Base-by-base conservation (phyloP, 768 basidiomycete genomes). In the Lentinula sp. region DNA sequence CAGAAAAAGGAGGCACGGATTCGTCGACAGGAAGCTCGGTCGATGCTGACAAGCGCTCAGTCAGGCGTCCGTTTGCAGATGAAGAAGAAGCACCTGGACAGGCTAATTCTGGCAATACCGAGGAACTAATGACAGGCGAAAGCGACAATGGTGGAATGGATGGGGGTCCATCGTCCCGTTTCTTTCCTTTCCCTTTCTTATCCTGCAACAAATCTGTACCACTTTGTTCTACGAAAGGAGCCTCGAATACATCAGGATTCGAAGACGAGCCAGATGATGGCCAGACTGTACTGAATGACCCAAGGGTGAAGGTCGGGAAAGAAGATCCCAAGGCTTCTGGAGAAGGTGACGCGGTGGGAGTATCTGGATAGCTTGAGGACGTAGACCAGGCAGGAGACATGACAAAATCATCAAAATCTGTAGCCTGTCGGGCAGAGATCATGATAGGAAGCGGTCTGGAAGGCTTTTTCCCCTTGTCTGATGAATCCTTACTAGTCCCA, bases 91-190 rank as follows among this genome's bases (percentile, higher is more conserved):
- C 31, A 50, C 16, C 32, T 54, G 15, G 37, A 40, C 16, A 39
- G 21, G 18, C 4, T 13, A 39, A 21, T 43, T 28, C 55, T 7
- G 3, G 40, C 6, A 16, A 37, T 55, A 7, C 35, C 4, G 18
- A 18, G 13, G 53, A n/a, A n/a, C 8, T 18, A 2, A 5, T 21
- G 40, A 86, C 74, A 34, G 82, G 76, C 55, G 82, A 76, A 67
- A 91, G 85, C 35, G 79, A 74, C 61, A 89, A 76, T 63, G 88
- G 87, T 62, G 89, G 87, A 62, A 89, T 78, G 69, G 77, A 76
- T 61, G 88, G 85, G 50, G 86, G 82, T 32, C 15, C 55, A 37
- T 69, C 61, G 68, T 77, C 74, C 65, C 69, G 72, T 57, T 77
- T 85, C 72, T 81, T 88, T 66, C 79, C 84, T 74, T 87, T 91